phyloP scores from a whole-genome alignment of 2,329 filamentous ascomycete species.

The Lachnellula hyalina region DNA sequence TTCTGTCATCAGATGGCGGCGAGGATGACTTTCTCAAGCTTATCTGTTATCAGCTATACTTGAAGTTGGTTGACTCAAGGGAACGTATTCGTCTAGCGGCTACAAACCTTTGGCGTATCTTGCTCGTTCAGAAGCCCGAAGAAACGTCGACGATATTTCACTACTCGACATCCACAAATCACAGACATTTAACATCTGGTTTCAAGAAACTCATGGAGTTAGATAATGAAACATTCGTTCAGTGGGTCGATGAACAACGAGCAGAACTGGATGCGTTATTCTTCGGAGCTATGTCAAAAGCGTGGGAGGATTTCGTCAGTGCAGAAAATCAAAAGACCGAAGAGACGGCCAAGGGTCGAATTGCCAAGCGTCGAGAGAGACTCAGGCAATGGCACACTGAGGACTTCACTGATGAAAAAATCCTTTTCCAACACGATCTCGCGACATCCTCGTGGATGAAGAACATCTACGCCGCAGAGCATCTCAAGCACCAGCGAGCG shows the following conservation, averaged over 20 bases:
- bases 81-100: constrained; percentile 66
- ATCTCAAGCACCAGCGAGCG: constrained; percentile 82
- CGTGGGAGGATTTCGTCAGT: constrained; percentile 83
- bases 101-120: constrained; percentile 82
- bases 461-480: constrained; percentile 89
- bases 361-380: constrained; percentile 73
- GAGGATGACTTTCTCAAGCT: constrained; percentile 80
- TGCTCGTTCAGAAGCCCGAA: constrained; percentile 87
- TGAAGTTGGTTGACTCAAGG: constrained; percentile 71
- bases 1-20: constrained; percentile 69
- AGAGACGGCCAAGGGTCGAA: constrained; percentile 65
- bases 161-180: constrained; percentile 64
- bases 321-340: constrained; percentile 76
- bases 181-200: constrained; percentile 64
- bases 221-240: constrained; percentile 81
- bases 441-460: constrained; percentile 89
- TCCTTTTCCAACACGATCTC: constrained; percentile 75
- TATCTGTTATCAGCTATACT: constrained; percentile 89
- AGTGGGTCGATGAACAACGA: constrained; percentile 81
- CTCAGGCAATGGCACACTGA: constrained; percentile 75
- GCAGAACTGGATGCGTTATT: constrained; percentile 77
- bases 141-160: constrained; percentile 72
- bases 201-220: constrained; percentile 82
- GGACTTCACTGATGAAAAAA: constrained; percentile 61
- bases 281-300: constrained; percentile 70